Evolutionary conservation across 192 early-diverging fungal species (phyloP), one percentile per base, ranked within the genome.

Genomic region (Mortierella claussenii): DNA sequence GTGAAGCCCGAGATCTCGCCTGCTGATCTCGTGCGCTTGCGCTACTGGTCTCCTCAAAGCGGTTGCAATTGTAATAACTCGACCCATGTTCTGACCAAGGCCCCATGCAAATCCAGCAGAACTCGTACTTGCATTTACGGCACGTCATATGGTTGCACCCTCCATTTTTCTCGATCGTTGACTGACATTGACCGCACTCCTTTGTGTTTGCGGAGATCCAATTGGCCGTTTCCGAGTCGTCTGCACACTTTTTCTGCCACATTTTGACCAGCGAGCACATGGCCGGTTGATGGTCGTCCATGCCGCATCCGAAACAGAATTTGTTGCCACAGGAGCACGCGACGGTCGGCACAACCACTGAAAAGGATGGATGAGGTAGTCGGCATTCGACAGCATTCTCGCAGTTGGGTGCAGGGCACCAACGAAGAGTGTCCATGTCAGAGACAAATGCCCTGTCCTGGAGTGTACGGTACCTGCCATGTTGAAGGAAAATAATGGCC

Each of bases 131-230:
- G 78, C 98, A 99, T 79, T 97, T 96, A 59, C 93, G 89, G 84
- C 98, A 99, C 0, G 95, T 97, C 98, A 99, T 99, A 70, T 99
- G 98, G 78, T 98, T 99, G 84, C 98, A 99, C 8, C 98, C 98
- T 50, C 98, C 98, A 78, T 99, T 99, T 87, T 99, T 99, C 80
- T 99, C 98, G 64, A 99, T 98, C 1, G 92, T 96, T 2, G 94
- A 88, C 55, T 89, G 85, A 82, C 98, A 99, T 78, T 95, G 94
- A 44, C 91, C 81, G 80, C 98, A 99, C 69, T 98, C 96, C 74
- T 98, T 97, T 37, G 94, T 95, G 81, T 95, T 85, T 28, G 89
- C 94, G 32, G 89, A 91, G 55, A 98, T 95, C 96, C 97, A 98
- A 80, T 98, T 97, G 26, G 96, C 89, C 17, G 97, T 98, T 74